phyloP scores from a whole-genome alignment of 2,329 filamentous ascomycete genomes.

The Trichoderma afroharzianum region DNA sequence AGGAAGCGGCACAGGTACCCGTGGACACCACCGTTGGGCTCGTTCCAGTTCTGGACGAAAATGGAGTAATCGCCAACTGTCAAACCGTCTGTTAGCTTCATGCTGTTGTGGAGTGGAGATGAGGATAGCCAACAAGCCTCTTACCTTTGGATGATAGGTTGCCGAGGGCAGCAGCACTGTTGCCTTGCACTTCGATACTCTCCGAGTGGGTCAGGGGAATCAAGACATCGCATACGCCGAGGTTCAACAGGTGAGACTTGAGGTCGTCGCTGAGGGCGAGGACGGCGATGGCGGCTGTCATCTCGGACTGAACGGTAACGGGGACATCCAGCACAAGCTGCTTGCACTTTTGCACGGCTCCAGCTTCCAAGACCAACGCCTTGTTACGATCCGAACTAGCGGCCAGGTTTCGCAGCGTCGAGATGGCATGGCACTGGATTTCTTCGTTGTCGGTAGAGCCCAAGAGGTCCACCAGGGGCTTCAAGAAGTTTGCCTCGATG shows the following conservation, averaged over 20 bases:
- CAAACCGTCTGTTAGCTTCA: neutral
- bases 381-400: conserved; percentile 98
- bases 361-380: conserved; percentile 91
- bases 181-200: conserved; percentile 97
- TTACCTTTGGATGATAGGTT: conserved; percentile 96
- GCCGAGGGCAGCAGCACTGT: conserved; percentile 91
- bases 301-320: conserved; percentile 93
- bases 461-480: conserved; percentile 86
- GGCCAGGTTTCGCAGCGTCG: conserved; percentile 89
- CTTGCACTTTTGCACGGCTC: conserved; percentile 97
- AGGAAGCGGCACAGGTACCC: conserved; percentile 93
- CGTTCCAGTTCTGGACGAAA: conserved; percentile 90
- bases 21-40: conserved; percentile 90
- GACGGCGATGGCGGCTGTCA: conserved; percentile 99
- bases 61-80: conserved; percentile 93
- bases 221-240: conserved; percentile 93
- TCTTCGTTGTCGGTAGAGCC: conserved; percentile 97
- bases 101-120: neutral
- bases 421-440: conserved; percentile 98
- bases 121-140: conserved; percentile 20
- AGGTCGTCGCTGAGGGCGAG: conserved; percentile 92
- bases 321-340: conserved; percentile 91
- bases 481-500: conserved; percentile 94
- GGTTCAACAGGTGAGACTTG: conserved; percentile 82
- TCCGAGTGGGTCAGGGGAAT: conserved; percentile 93